Evolutionary conservation across 257 asterid species (phyloP), one percentile per base, ranked within the genome.

Genomic region (Lantana camara): DNA sequence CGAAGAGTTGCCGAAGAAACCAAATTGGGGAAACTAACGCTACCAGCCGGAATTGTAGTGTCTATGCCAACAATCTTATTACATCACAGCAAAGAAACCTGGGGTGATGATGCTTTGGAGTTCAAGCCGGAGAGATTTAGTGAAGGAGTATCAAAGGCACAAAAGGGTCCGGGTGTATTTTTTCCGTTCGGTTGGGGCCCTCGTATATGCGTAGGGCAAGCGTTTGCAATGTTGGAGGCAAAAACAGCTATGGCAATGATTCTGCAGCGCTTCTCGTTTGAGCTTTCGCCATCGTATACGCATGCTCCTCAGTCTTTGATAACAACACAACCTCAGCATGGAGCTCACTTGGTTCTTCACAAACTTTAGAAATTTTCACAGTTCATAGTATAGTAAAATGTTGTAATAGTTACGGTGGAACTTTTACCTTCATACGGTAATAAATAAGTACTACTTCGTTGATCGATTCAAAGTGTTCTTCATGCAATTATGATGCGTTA

Each of bases 101-200:
- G 77, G 77, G 72, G 77, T 11, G 72, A 66, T 7, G 72, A 55
- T 9, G 72, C 72, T 1, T 23, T 66, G 54, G 72, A 66, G 34
- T 66, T 65, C 54, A 65, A 65, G 32, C 70, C 58, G 0, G 58
- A 52, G 20, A 27, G 59, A 14, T 53, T 53, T 53, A 53, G 13
- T 40, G 59, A 53, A 53, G 70, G 70, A 23, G 63, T 41, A 16
- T 40, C 63, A 3, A 55, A 56, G 63, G 64, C 64, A 44, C 64
- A 66, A 4, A 66, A 56, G 40, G 3, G 40, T 11, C 72, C 42
- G 44, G 72, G 72, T 13, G 11, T 66, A 19, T 66, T 27, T 11
- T 56, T 44, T 40, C 72, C 54, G 4, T 71, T 71, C 27, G 70
- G 76, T 2, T 57, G 76, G 76, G 76, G 75, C 1, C 70, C 75